Evolutionary conservation across 2,329 filamentous ascomycete species (phyloP).

Genomic region (Helotiales sp.): DNA sequence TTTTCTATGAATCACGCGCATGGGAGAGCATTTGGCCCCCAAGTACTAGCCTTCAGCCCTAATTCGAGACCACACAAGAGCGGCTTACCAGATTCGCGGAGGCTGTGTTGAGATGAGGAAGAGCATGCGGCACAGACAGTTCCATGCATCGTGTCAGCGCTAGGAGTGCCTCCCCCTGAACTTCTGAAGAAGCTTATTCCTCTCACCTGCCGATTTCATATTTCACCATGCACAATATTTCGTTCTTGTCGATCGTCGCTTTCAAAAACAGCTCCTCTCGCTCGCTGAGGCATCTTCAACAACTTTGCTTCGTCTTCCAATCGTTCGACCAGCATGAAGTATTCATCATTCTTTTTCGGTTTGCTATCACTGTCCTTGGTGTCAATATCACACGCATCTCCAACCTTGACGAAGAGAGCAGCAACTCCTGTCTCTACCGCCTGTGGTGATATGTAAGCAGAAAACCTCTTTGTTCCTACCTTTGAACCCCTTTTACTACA

Average conservation of each 20-base stretch:
- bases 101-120: neutral
- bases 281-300: too few relatives aligned
- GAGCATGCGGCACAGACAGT: neutral
- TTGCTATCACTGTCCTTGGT: neutral
- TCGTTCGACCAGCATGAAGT: neutral
- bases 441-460: neutral
- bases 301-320: neutral
- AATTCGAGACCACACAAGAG: too few relatives aligned
- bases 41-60: neutral
- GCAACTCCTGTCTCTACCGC: neutral
- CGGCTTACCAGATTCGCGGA: too few relatives aligned
- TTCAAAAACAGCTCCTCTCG: too few relatives aligned
- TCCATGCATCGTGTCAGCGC: neutral
- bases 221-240: neutral
- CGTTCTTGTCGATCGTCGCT: neutral
- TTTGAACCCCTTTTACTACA: too few relatives aligned
- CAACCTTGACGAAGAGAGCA: neutral
- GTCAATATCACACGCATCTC: neutral
- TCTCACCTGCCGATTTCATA: neutral
- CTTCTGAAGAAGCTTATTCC: neutral
- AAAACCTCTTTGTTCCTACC: neutral
- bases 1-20: too few relatives aligned
- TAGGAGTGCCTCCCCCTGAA: neutral
- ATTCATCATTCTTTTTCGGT: neutral
- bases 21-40: neutral